A percentile compares a stretch with the other conserved stretches of the same genome.
Evolutionary conservation across 1,139 yeast genomes (phyloP).

Genomic region (Hanseniaspora uvarum): DNA sequence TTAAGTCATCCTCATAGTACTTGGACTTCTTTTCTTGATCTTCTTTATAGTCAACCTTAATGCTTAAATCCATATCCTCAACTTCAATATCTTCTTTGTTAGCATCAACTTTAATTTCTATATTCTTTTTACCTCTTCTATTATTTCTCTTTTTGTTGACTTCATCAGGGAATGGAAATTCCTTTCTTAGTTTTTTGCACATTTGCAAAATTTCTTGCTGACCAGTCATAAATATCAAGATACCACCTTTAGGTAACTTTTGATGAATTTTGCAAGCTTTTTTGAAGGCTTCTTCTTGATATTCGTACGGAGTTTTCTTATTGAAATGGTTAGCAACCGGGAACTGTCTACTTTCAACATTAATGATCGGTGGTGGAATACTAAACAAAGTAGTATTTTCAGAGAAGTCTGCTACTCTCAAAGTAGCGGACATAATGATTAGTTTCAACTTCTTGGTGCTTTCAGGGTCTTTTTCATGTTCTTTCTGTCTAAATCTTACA

Average conservation of each 20-base stretch:
- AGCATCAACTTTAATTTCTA: constrained; percentile 46
- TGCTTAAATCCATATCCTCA: constrained; percentile 80
- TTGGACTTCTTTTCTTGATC: constrained; percentile 22
- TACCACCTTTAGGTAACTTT: constrained; percentile 86
- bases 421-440: constrained; percentile 88
- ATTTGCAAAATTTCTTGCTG: constrained; percentile 77
- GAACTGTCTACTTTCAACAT: constrained; percentile 88
- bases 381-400: constrained; percentile 64
- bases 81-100: constrained; percentile 64
- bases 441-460: constrained; percentile 52
- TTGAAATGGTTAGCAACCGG: constrained; percentile 92
- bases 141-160: constrained; percentile 25
- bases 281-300: constrained; percentile 74
- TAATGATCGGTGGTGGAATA: constrained; percentile 77
- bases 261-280: constrained; percentile 82
- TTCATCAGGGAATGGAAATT: constrained; percentile 50
- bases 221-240: constrained; percentile 83
- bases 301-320: constrained; percentile 63
- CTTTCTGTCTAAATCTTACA: constrained; percentile 59
- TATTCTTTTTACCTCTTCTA: constrained; percentile 21
- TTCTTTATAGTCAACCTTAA: constrained; percentile 35
- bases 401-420: constrained; percentile 84
- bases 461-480: constrained; percentile 40
- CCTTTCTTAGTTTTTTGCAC: constrained; percentile 56
- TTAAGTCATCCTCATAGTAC: constrained; percentile 23